Percentiles rank a stretch among this genome's conserved stretches.
These are phyloP conservation scores for Xerocomus nothofagi DNA, from an alignment of 1,284 basidiomycete genomes.

Conservation along the genomic window DNA sequence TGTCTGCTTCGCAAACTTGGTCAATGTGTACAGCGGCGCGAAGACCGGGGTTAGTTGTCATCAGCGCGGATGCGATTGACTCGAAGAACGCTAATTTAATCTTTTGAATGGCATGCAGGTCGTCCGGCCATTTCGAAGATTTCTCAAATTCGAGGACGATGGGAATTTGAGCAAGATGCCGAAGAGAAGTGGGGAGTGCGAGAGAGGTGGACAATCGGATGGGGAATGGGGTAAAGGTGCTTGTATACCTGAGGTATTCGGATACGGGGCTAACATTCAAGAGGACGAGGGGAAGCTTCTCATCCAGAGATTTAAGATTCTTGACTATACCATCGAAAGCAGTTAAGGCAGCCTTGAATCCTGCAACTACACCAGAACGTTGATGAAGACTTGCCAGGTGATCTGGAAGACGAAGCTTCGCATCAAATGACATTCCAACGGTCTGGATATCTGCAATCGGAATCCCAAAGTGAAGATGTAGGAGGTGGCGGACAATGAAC, in stretches of 20 bases:
- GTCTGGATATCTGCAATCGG: slow-evolving; percentile 49
- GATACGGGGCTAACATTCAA: slow-evolving; percentile 76
- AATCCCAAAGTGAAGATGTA: slow-evolving; percentile 76
- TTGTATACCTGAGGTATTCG: slow-evolving; percentile 80
- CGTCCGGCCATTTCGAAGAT: slow-evolving; percentile 94
- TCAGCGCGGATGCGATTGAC: slow-evolving; percentile 65
- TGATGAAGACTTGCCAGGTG: slow-evolving; percentile 51
- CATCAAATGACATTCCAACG: slow-evolving; percentile 66
- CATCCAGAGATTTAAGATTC: slow-evolving; percentile 75
- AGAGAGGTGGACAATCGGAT: slow-evolving; percentile 50
- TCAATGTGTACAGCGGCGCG: slow-evolving; percentile 61
- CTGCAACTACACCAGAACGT: slow-evolving; percentile 48
- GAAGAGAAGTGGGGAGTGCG: slow-evolving; percentile 56
- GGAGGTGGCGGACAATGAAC: slow-evolving; percentile 73
- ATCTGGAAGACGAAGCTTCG: slow-evolving; percentile 67
- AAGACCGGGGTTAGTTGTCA: slow-evolving; percentile 51
- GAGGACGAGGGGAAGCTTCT: slow-evolving; percentile 80
- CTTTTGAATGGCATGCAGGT: slow-evolving; percentile 89
- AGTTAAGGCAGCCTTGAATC: slow-evolving; percentile 76
- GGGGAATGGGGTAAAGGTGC: slow-evolving; percentile 67
- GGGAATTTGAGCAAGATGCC: slow-evolving; percentile 70
- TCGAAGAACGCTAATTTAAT: slow-evolving; percentile 95
- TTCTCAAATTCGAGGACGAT: slow-evolving; percentile 87
- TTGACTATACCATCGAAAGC: slow-evolving; percentile 85
- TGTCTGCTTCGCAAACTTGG: slow-evolving; percentile 47